Evolutionary conservation across 2,329 filamentous ascomycete genomes (phyloP).

Genomic region (Fusarium lateritium): DNA sequence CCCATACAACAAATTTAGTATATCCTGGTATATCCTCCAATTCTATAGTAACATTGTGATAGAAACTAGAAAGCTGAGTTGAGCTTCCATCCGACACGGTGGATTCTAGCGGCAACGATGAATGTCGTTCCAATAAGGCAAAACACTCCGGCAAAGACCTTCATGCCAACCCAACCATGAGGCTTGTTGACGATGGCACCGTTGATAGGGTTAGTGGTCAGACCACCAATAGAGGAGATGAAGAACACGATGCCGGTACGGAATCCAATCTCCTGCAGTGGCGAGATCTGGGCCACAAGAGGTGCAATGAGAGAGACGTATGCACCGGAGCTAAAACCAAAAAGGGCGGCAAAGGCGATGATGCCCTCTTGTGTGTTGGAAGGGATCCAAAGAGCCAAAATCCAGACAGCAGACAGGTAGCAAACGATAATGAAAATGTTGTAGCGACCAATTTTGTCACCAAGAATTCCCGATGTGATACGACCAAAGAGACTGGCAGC

Average conservation of each 20-base stretch:
- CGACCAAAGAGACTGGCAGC: constrained; percentile 57
- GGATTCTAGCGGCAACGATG: constrained; percentile 23
- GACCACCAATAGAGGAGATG: constrained; percentile 67
- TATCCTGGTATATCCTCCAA: not conserved
- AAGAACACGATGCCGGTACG: constrained; percentile 62
- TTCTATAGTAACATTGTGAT: not conserved
- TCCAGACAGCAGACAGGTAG: constrained; percentile 56
- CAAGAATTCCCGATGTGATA: constrained; percentile 52
- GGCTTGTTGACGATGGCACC: constrained; percentile 59
- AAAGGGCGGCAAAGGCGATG: constrained; percentile 59
- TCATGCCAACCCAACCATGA: constrained; percentile 54
- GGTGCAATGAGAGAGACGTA: constrained; percentile 58
- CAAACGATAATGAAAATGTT: constrained; percentile 63
- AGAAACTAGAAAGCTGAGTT: constrained; percentile 12
- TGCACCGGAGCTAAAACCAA: constrained; percentile 60
- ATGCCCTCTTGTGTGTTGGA: constrained; percentile 48
- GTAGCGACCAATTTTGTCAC: constrained; percentile 57
- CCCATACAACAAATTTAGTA: not conserved
- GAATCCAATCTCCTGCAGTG: constrained; percentile 49
- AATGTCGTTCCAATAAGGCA: constrained; percentile 34
- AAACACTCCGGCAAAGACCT: constrained; percentile 53
- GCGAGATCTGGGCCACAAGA: constrained; percentile 58
- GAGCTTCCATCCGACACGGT: constrained; percentile 38
- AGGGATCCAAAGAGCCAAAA: constrained; percentile 61
- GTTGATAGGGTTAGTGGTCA: constrained; percentile 71